Conservation (phyloP, 495 filamentous ascomycete species). For the Usnea hakonensis region DNA sequence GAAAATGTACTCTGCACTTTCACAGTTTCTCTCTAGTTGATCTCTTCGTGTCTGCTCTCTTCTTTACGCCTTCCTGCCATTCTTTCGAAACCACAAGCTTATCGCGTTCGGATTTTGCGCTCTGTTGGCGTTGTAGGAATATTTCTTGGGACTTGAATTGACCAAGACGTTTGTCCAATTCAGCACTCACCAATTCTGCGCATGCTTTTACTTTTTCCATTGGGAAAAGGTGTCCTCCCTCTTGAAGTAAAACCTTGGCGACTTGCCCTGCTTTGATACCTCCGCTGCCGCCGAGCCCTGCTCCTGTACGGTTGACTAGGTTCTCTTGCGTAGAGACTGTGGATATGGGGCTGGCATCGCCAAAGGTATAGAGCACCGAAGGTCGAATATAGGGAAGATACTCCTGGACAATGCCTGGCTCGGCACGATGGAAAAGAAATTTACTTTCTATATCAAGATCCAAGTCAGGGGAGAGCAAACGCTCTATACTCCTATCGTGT, state of each 20-base stretch:
- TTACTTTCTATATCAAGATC: background rate
- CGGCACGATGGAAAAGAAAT: background rate
- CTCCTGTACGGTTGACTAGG: slow-evolving; percentile 59
- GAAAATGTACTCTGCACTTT: too few species aligned
- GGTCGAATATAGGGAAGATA: too few species aligned
- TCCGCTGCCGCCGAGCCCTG: slow-evolving; percentile 60
- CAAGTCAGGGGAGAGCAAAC: slow-evolving; percentile 4
- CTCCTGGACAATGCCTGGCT: slow-evolving; percentile 3
- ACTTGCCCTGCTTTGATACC: slow-evolving; percentile 52
- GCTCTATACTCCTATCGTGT: background rate
- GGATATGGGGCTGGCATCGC: too few species aligned
- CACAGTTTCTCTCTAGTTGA: background rate
- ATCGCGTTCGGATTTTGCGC: slow-evolving; percentile 3
- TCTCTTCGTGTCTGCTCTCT: background rate
- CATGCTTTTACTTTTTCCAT: slow-evolving; percentile 54
- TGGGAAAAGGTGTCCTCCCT: slow-evolving; percentile 58
- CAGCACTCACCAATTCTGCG: slow-evolving; percentile 25
- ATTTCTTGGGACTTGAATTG: slow-evolving; percentile 1
- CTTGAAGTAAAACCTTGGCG: slow-evolving; percentile 47
- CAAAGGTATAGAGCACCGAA: too few species aligned
- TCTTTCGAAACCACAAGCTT: slow-evolving; percentile 4
- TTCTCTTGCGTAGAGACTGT: slow-evolving; percentile 40
- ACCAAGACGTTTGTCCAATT: slow-evolving; percentile 23
- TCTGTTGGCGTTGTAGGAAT: background rate
- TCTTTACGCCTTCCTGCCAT: background rate